Conservation (phyloP, 495 filamentous ascomycete genomes). For the Pyronema domesticum region DNA sequence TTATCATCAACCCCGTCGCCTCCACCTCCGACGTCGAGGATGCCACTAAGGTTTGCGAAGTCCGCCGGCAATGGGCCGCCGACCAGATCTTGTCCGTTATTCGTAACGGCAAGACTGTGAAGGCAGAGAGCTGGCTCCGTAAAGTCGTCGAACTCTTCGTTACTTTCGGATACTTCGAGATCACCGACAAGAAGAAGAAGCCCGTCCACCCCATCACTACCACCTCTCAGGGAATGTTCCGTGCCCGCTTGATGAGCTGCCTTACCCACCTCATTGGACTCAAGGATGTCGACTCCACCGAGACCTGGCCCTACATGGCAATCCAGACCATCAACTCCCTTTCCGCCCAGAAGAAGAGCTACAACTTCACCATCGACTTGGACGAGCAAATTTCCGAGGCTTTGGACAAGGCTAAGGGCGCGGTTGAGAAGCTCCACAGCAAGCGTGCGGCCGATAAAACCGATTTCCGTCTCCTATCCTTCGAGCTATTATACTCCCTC, state of each 20-base stretch:
- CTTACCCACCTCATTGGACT: constrained; percentile 52
- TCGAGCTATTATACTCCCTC: constrained; percentile 69
- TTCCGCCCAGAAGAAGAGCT: constrained; percentile 27
- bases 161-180: constrained; percentile 28
- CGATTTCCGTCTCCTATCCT: constrained; percentile 36
- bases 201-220: constrained; percentile 35
- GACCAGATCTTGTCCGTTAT: constrained; percentile 36
- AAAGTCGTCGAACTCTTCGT: constrained; percentile 24
- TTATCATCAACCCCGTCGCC: constrained; percentile 27
- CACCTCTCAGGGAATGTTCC: constrained; percentile 49
- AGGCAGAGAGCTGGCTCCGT: constrained; percentile 18
- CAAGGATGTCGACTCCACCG: constrained; percentile 28
- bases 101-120: constrained; percentile 21
- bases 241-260: constrained; percentile 45
- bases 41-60: constrained; percentile 26
- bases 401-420: constrained; percentile 43
- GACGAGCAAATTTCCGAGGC: constrained; percentile 42
- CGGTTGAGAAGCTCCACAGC: constrained; percentile 50
- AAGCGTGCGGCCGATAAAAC: constrained; percentile 27
- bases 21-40: constrained; percentile 27
- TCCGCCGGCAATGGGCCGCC: constrained; percentile 26
- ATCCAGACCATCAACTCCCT: constrained; percentile 33
- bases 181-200: constrained; percentile 17
- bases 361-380: constrained; percentile 39
- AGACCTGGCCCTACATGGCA: constrained; percentile 33